A percentile compares a stretch with the other conserved stretches of the same genome.
These are phyloP conservation scores for Byssoonygena ceratinophila DNA, from an alignment of 2,329 filamentous ascomycete species.

Conservation along the genomic window DNA sequence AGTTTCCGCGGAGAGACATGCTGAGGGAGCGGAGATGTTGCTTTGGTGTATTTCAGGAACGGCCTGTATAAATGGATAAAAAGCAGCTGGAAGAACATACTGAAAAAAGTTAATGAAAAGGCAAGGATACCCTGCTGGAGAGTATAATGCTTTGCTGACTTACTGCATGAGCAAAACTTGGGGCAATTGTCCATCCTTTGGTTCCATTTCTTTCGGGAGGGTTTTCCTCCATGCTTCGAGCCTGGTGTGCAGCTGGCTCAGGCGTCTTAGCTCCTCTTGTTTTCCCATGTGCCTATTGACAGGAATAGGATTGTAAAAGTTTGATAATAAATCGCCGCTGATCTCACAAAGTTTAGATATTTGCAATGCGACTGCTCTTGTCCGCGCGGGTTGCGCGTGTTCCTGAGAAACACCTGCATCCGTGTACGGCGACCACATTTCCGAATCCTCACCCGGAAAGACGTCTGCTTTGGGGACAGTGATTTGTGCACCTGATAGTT, in stretches of 20 bases:
- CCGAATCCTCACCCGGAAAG: conserved; percentile 76
- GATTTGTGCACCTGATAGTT: conserved; percentile 67
- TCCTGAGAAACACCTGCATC: conserved; percentile 67
- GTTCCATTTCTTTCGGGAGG: conserved; percentile 74
- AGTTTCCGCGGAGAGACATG: conserved; percentile 85
- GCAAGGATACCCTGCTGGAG: background rate
- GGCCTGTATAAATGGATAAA: conserved; percentile 94
- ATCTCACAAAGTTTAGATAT: conserved; percentile 82
- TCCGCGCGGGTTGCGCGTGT: conserved; percentile 64
- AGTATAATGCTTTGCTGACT: conserved; percentile 42
- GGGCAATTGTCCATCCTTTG: conserved; percentile 78
- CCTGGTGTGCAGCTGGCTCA: conserved; percentile 81
- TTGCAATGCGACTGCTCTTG: conserved; percentile 69
- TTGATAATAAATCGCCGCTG: conserved; percentile 75
- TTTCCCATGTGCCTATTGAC: conserved; percentile 57
- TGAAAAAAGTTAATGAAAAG: conserved; percentile 32
- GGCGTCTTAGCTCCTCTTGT: conserved; percentile 75
- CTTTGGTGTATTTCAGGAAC: conserved; percentile 79
- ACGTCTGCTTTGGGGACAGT: conserved; percentile 84
- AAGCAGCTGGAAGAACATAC: conserved; percentile 94
- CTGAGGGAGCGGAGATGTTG: conserved; percentile 68
- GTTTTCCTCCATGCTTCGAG: conserved; percentile 82
- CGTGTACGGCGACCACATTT: conserved; percentile 78
- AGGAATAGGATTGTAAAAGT: conserved; percentile 76
- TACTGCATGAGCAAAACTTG: conserved; percentile 80